Evolutionary conservation across 2,329 filamentous ascomycete genomes (phyloP).

Genomic region (Xylaria sp.): DNA sequence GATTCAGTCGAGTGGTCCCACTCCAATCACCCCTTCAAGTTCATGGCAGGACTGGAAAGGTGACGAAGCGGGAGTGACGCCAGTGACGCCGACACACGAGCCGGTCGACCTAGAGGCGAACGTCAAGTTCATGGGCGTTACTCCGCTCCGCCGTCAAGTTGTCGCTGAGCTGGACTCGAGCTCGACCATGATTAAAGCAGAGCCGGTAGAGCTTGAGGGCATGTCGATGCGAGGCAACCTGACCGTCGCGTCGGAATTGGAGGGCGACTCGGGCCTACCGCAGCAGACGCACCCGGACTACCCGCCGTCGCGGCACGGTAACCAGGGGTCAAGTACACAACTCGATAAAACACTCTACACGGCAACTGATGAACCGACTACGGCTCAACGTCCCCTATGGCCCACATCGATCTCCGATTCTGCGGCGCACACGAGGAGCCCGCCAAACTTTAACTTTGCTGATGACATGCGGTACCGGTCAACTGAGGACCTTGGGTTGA

Average conservation of each 20-base stretch:
- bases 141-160: neutral
- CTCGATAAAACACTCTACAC: constrained; percentile 18
- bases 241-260: constrained; percentile 13
- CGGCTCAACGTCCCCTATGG: neutral
- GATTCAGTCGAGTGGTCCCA: neutral
- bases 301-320: constrained; percentile 12
- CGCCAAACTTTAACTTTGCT: neutral
- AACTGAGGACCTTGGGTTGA: neutral
- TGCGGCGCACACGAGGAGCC: no score
- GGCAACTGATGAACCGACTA: neutral
- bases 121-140: constrained; percentile 15
- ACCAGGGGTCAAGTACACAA: constrained; percentile 5
- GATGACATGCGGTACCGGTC: neutral
- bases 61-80: neutral
- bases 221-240: neutral
- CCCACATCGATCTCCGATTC: neutral
- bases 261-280: constrained; percentile 24
- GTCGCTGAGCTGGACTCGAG: constrained; percentile 25
- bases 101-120: constrained; percentile 16
- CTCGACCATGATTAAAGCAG: neutral
- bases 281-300: constrained; percentile 30
- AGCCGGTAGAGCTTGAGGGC: constrained; percentile 23
- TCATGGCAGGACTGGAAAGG: constrained; percentile 13
- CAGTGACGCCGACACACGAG: neutral
- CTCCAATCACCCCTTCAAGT: neutral